These are phyloP conservation scores for Schizophyllum amplum DNA, from an alignment of 1,284 basidiomycete genomes.

Conservation along the genomic window DNA sequence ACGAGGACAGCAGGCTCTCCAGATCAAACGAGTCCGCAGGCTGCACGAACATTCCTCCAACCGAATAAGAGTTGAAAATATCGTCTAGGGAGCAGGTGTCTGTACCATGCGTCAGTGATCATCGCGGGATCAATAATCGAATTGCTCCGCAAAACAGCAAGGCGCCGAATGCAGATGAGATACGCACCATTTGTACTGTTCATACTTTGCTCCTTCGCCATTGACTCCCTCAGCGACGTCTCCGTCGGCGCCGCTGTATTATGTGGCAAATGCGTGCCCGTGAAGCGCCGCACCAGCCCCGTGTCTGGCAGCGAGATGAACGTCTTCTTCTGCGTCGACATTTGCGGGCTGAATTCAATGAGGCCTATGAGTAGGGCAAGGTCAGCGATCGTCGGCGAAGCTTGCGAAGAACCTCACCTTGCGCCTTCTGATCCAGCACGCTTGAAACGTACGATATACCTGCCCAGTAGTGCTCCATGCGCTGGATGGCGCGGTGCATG, in stretches of 20 bases:
- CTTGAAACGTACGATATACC: conserved; percentile 24
- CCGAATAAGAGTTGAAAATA: conserved; percentile 26
- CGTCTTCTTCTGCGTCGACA: conserved; percentile 19
- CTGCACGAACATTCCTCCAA: conserved; percentile 27
- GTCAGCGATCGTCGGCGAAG: background rate
- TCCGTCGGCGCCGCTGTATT: conserved; percentile 28
- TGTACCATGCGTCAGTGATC: conserved; percentile 12
- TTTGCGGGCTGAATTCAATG: conserved; percentile 2
- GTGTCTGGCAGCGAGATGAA: conserved; percentile 31
- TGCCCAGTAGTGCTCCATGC: conserved; percentile 31
- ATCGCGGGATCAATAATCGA: background rate
- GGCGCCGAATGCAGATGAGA: background rate
- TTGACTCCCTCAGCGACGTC: conserved; percentile 25
- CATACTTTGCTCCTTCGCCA: conserved; percentile 20
- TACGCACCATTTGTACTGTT: conserved; percentile 17
- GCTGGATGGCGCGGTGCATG: conserved; percentile 22
- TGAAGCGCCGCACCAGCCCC: conserved; percentile 27
- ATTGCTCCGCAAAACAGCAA: background rate
- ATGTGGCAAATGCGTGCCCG: conserved; percentile 24
- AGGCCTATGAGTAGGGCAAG: background rate
- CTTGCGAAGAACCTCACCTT: conserved; percentile 7
- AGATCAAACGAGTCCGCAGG: conserved; percentile 26
- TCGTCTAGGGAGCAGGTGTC: conserved; percentile 22
- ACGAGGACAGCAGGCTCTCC: conserved; percentile 15
- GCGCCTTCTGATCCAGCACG: conserved; percentile 18